Conservation (phyloP, 306 rosid species). For the Medicago arabica region DNA sequence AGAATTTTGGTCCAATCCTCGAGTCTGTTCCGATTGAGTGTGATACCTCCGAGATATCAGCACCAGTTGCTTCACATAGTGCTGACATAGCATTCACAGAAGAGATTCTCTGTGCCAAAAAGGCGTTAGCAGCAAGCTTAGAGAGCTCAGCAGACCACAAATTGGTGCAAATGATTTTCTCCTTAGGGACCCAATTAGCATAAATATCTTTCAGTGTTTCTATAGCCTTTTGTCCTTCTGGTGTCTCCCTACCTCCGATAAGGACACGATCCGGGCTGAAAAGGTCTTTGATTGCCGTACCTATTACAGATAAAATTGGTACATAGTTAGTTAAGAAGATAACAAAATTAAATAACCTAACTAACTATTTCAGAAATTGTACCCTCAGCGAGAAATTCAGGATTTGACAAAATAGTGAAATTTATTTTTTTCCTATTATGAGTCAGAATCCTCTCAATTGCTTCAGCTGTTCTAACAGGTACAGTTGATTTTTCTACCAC, state of each 20-base stretch:
- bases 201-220: slow-evolving; percentile 60
- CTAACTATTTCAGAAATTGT: not conserved
- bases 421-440: slow-evolving; percentile 77
- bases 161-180: slow-evolving; percentile 73
- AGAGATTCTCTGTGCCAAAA: slow-evolving; percentile 88
- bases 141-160: slow-evolving; percentile 94
- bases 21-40: slow-evolving; percentile 83
- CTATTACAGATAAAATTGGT: not conserved
- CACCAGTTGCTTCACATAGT: slow-evolving; percentile 90
- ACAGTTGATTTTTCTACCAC: slow-evolving; percentile 94
- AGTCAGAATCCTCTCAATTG: slow-evolving; percentile 81
- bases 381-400: slow-evolving; percentile 89
- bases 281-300: slow-evolving; percentile 80
- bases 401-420: slow-evolving; percentile 82
- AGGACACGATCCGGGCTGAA: slow-evolving; percentile 76
- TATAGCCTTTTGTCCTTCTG: slow-evolving; percentile 73
- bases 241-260: slow-evolving; percentile 90
- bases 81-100: slow-evolving; percentile 96
- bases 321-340: not conserved
- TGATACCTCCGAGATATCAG: slow-evolving; percentile 75
- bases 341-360: not conserved
- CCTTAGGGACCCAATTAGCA: slow-evolving; percentile 81
- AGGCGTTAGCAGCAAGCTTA: slow-evolving; percentile 93
- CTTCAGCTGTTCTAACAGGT: slow-evolving; percentile 91
- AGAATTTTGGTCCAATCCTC: slow-evolving; percentile 80